Percentiles rank a stretch among this genome's conserved stretches.
phyloP scores from a whole-genome alignment of 306 rosid genomes.

The Rubus idaeus region DNA sequence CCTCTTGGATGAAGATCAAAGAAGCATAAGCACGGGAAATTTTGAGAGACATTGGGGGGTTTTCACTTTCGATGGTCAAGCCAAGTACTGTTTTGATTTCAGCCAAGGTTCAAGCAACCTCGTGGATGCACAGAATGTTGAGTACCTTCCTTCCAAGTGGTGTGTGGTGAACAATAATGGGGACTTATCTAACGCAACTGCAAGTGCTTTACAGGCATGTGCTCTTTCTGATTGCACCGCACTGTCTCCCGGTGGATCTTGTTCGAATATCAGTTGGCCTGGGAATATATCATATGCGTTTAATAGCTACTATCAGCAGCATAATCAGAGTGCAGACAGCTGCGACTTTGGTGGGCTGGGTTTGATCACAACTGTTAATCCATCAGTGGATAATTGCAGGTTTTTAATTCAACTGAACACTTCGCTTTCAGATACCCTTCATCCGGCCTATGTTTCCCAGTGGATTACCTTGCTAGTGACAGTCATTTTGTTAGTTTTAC shows the following conservation, averaged over 20 bases:
- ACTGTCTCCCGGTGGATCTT: constrained; percentile 74
- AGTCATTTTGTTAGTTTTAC: constrained; percentile 33
- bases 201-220: constrained; percentile 66
- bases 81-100: constrained; percentile 70
- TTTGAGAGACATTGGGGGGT: constrained; percentile 95
- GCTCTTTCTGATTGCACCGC: constrained; percentile 73
- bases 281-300: constrained; percentile 81
- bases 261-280: constrained; percentile 83
- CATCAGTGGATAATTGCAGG: constrained; percentile 66
- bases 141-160: constrained; percentile 80
- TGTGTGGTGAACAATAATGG: constrained; percentile 87
- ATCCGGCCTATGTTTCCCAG: constrained; percentile 21
- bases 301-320: constrained; percentile 87
- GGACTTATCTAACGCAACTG: constrained; percentile 65
- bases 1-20: constrained; percentile 87
- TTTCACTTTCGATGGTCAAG: constrained; percentile 94
- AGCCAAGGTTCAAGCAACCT: constrained; percentile 59
- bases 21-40: constrained; percentile 60
- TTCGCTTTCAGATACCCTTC: constrained; percentile 40
- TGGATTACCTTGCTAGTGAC: constrained; percentile 37
- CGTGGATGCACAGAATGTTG: constrained; percentile 70
- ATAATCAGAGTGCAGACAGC: constrained; percentile 70
- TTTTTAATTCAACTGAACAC: constrained; percentile 67
- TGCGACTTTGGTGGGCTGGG: constrained; percentile 81
- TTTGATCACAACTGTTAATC: constrained; percentile 85